Conservation (phyloP, 2,329 filamentous ascomycete genomes). For the Trichoderma afroharzianum region DNA sequence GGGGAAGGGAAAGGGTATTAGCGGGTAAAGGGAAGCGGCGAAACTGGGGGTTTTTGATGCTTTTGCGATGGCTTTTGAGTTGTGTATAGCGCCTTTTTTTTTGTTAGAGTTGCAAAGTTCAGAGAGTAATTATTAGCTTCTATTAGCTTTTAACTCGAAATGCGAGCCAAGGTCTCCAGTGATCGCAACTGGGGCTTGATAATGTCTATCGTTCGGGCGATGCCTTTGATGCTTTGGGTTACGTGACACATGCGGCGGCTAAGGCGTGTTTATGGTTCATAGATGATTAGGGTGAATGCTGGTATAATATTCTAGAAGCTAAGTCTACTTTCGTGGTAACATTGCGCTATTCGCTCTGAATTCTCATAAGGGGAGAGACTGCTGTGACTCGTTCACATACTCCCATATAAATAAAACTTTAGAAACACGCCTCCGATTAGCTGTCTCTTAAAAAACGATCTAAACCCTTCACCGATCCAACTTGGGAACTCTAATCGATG, state of each 20-base stretch:
- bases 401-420: not conserved
- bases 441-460: not conserved
- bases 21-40: not conserved
- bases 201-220: not conserved
- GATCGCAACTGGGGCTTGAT: not conserved
- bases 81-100: conserved; percentile 10
- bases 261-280: not conserved
- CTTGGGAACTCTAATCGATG: conserved; percentile 29
- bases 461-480: conserved; percentile 19
- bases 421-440: not conserved
- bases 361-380: not conserved
- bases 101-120: not conserved
- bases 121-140: not conserved
- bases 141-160: not conserved
- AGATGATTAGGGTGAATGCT: not conserved
- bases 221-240: not conserved
- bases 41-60: not conserved
- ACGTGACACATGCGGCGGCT: not conserved
- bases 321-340: not conserved
- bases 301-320: not conserved
- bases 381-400: not conserved
- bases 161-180: not conserved
- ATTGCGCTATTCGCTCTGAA: not conserved
- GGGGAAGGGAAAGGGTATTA: not conserved
- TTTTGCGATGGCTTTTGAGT: not conserved